Conservation (phyloP, 345 rosid genomes). For the Eutrema yunnanense region DNA sequence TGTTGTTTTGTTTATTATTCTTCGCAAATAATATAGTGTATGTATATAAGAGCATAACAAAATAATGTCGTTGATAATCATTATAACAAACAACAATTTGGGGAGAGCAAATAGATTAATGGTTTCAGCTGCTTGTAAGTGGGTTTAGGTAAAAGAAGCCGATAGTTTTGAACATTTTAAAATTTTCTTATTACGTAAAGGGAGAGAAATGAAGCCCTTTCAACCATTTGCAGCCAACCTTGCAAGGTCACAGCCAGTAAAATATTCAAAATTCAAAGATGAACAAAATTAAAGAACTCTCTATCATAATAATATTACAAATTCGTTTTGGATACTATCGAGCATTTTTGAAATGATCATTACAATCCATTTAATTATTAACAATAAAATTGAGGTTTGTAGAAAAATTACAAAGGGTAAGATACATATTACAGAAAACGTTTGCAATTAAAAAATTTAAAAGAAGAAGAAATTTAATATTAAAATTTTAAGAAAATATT, state of each 20-base stretch:
- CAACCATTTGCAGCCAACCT: slow-evolving; percentile 21
- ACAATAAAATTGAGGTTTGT: neutral
- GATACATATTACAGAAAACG: neutral
- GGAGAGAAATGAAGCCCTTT: slow-evolving; percentile 1
- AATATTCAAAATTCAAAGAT: slow-evolving; percentile 14
- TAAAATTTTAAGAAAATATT: neutral
- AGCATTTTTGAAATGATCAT: neutral
- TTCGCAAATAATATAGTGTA: neutral
- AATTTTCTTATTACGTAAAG: slow-evolving; percentile 1
- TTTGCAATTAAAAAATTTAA: neutral
- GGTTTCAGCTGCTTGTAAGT: slow-evolving; percentile 14
- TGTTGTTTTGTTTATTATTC: neutral
- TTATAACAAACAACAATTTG: neutral
- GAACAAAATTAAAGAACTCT: neutral
- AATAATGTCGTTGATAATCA: neutral
- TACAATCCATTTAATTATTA: neutral
- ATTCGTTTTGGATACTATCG: neutral
- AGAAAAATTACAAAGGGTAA: neutral
- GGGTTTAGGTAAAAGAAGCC: slow-evolving; percentile 7
- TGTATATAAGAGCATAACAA: neutral
- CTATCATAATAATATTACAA: neutral
- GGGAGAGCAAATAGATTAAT: neutral
- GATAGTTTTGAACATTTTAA: slow-evolving; percentile 6
- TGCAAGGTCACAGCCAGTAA: neutral
- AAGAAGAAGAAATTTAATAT: neutral